Percentiles rank a stretch among this genome's conserved stretches.
These are phyloP conservation scores for Insectozyma bohioensis DNA, from an alignment of 1,139 yeast genomes.

Conservation along the genomic window DNA sequence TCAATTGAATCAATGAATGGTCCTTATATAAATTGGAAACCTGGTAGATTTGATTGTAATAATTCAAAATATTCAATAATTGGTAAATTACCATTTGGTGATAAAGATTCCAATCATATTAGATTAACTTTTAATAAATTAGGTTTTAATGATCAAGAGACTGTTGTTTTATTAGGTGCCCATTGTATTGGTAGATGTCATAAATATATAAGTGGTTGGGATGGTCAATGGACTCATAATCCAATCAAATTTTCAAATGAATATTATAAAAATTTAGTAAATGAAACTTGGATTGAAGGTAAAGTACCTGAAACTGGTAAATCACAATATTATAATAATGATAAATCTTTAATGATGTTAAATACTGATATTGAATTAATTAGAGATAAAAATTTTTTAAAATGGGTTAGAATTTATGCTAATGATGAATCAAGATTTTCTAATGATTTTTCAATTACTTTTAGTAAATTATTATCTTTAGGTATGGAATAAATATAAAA, in stretches of 20 bases:
- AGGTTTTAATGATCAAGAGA: conserved; percentile 65
- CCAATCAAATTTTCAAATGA: conserved; percentile 39
- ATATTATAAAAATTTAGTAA: conserved; percentile 30
- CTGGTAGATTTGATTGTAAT: conserved; percentile 61
- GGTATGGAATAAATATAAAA: conserved; percentile 36
- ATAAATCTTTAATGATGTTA: conserved; percentile 58
- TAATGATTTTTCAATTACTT: conserved; percentile 53
- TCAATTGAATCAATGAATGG: conserved; percentile 66
- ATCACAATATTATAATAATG: conserved; percentile 35
- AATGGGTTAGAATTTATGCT: conserved; percentile 56
- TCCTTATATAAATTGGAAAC: conserved; percentile 54
- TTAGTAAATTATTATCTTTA: conserved; percentile 56
- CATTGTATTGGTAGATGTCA: conserved; percentile 69
- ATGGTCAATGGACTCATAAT: conserved; percentile 41
- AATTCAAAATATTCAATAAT: conserved; percentile 54
- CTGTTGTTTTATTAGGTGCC: conserved; percentile 64
- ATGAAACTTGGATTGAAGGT: conserved; percentile 32
- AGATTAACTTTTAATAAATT: conserved; percentile 53
- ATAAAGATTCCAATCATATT: conserved; percentile 53
- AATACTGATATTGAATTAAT: conserved; percentile 62
- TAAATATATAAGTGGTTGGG: conserved; percentile 46
- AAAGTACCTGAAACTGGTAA: conserved; percentile 42
- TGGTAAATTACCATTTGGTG: conserved; percentile 62
- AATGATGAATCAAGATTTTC: conserved; percentile 51
- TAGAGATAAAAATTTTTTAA: conserved; percentile 45